Conservation (phyloP, 805 yeast genomes). For the Candida gorgasii region DNA sequence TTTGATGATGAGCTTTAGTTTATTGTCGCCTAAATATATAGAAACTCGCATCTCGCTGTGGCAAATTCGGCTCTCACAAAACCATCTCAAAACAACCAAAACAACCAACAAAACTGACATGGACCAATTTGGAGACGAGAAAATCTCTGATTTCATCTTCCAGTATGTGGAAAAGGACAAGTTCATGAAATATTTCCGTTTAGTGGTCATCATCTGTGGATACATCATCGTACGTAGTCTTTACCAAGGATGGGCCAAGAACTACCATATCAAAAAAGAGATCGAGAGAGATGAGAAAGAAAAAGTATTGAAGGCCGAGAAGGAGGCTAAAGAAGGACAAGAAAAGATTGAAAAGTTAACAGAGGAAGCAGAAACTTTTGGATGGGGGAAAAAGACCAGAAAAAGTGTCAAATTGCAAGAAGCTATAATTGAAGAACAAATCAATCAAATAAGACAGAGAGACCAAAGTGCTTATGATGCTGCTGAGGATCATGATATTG, state of each 20-base stretch:
- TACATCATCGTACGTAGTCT: slow-evolving; percentile 60
- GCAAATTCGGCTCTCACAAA: slow-evolving; percentile 2
- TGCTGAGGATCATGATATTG: slow-evolving; percentile 66
- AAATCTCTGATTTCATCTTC: slow-evolving; percentile 31
- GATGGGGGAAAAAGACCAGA: slow-evolving; percentile 82
- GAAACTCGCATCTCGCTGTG: too few relatives aligned
- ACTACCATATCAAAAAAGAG: slow-evolving; percentile 50
- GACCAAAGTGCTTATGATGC: slow-evolving; percentile 48
- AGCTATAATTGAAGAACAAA: slow-evolving; percentile 49
- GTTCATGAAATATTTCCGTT: slow-evolving; percentile 46
- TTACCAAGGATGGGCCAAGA: slow-evolving; percentile 56
- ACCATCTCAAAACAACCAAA: background rate
- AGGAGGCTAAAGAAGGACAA: slow-evolving; percentile 36
- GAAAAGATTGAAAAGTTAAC: slow-evolving; percentile 29
- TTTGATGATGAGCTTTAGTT: slow-evolving; percentile 19
- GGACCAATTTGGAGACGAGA: slow-evolving; percentile 6
- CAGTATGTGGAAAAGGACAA: slow-evolving; percentile 40
- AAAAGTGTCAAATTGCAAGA: slow-evolving; percentile 56
- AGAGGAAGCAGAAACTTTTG: slow-evolving; percentile 53
- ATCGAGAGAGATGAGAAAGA: slow-evolving; percentile 48
- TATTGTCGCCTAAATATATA: too few relatives aligned
- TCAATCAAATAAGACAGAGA: slow-evolving; percentile 38
- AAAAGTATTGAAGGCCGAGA: slow-evolving; percentile 36
- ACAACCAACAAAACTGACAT: slow-evolving; percentile 1
- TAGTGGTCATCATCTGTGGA: slow-evolving; percentile 59